Evolutionary conservation across 2,329 filamentous ascomycete species (phyloP).

Genomic region (Beauveria medogensis): DNA sequence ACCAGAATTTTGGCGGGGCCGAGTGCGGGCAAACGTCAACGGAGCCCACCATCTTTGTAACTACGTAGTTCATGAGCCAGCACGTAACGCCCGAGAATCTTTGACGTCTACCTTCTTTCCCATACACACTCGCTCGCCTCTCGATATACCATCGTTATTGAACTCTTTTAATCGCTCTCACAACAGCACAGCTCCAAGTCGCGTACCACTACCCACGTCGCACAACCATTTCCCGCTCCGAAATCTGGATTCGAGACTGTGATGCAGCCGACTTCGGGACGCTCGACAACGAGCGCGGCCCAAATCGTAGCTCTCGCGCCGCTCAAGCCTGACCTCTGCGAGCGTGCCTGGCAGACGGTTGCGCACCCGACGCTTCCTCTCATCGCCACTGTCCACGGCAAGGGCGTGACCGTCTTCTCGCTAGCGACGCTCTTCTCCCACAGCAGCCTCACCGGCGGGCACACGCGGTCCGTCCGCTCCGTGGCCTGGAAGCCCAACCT

Average conservation of each 20-base stretch:
- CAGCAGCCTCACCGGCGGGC: conserved; percentile 74
- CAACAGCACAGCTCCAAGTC: neutral
- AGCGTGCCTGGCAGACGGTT: conserved; percentile 76
- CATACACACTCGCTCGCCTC: neutral
- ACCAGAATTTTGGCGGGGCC: neutral
- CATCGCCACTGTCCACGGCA: conserved; percentile 80
- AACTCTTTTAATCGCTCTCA: no score
- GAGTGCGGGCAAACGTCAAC: neutral
- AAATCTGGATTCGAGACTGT: neutral
- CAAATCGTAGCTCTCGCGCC: conserved; percentile 38
- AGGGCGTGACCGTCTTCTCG: conserved; percentile 83
- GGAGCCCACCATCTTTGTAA: neutral
- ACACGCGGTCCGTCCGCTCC: conserved; percentile 81
- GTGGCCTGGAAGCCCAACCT: conserved; percentile 79
- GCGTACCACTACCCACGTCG: neutral
- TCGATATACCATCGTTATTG: neutral
- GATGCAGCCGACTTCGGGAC: conserved; percentile 12
- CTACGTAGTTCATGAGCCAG: neutral
- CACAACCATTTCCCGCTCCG: neutral
- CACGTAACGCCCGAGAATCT: neutral
- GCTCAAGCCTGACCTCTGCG: conserved; percentile 49
- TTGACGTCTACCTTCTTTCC: neutral
- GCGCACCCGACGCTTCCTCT: conserved; percentile 84
- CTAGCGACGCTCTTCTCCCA: conserved; percentile 72
- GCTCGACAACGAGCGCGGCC: conserved; percentile 15